A percentile compares a stretch with the other conserved stretches of the same genome.
These are phyloP conservation scores for Aspergillus campestris DNA, from an alignment of 495 filamentous ascomycete genomes.

Conservation along the genomic window DNA sequence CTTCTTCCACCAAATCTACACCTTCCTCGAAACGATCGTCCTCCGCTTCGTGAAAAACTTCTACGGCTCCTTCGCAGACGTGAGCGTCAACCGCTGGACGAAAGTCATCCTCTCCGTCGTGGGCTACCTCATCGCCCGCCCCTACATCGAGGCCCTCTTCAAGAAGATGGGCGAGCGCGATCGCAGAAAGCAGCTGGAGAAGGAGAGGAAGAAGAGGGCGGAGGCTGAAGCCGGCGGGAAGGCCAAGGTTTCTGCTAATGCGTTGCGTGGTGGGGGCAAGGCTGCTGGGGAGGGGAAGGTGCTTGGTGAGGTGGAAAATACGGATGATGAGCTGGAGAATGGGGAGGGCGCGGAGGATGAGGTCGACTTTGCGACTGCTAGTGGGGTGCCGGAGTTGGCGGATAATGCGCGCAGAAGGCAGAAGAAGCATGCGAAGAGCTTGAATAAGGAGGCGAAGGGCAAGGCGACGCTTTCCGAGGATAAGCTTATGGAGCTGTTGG, in stretches of 20 bases:
- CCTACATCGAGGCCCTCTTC: conserved; percentile 49
- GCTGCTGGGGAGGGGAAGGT: conserved; percentile 37
- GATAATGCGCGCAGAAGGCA: conserved; percentile 52
- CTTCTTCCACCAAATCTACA: conserved; percentile 29
- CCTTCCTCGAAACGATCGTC: conserved; percentile 14
- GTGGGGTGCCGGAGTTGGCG: conserved; percentile 42
- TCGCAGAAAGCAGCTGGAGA: conserved; percentile 41
- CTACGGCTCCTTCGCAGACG: conserved; percentile 42
- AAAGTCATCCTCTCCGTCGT: conserved; percentile 53
- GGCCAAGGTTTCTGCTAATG: conserved; percentile 51
- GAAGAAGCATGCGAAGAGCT: conserved; percentile 47
- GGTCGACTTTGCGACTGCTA: conserved; percentile 28
- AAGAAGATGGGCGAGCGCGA: conserved; percentile 49
- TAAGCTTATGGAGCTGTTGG: conserved; percentile 59
- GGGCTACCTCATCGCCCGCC: conserved; percentile 56
- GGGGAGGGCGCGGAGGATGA: conserved; percentile 38
- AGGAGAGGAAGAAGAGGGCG: conserved; percentile 32
- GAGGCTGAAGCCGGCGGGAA: conserved; percentile 31
- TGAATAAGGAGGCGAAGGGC: conserved; percentile 40
- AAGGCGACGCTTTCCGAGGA: conserved; percentile 40
- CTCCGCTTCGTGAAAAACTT: conserved; percentile 46
- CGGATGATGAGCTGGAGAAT: conserved; percentile 51
- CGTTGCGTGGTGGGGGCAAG: conserved; percentile 48
- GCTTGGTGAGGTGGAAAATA: conserved; percentile 34
- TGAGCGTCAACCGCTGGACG: conserved; percentile 50